phyloP scores from a whole-genome alignment of 441 rosid species.

The Populus hybrid region DNA sequence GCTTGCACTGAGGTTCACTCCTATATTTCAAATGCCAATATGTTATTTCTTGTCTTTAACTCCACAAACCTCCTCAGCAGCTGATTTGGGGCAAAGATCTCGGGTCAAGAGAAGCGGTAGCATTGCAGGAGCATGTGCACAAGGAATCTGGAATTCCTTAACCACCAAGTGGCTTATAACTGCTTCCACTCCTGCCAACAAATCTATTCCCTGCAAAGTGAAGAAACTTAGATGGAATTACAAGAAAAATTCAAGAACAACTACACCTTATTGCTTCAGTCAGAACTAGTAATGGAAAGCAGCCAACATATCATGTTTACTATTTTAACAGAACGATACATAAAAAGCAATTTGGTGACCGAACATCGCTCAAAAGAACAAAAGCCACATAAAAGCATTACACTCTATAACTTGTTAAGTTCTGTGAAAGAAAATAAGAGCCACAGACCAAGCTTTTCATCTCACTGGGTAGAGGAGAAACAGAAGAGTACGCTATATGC shows the following conservation, averaged over 20 bases:
- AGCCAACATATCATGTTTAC: not conserved
- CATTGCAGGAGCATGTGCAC: conserved; percentile 70
- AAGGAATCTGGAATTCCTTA: conserved; percentile 60
- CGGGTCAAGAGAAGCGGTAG: conserved; percentile 38
- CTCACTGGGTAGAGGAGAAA: no score
- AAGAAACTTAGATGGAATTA: not conserved
- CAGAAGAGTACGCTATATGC: no score
- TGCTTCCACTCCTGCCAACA: conserved; percentile 64
- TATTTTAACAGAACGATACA: no score
- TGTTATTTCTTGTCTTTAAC: conserved; percentile 4
- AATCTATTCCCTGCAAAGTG: conserved; percentile 49
- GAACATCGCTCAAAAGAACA: no score
- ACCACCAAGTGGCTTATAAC: conserved; percentile 62
- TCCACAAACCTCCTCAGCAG: conserved; percentile 67
- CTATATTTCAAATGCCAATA: not conserved
- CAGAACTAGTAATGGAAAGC: not conserved
- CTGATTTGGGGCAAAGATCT: conserved; percentile 52
- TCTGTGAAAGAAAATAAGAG: no score
- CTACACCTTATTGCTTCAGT: not conserved
- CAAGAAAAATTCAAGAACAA: not conserved
- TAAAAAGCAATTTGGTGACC: no score
- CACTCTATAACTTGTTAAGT: no score
- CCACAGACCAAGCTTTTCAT: no score
- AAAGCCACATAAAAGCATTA: no score
- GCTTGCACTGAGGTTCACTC: conserved; percentile 1